A percentile compares a stretch with the other conserved stretches of the same genome.
phyloP scores from a whole-genome alignment of 1,284 basidiomycete genomes.

The Puccinia novopanici region DNA sequence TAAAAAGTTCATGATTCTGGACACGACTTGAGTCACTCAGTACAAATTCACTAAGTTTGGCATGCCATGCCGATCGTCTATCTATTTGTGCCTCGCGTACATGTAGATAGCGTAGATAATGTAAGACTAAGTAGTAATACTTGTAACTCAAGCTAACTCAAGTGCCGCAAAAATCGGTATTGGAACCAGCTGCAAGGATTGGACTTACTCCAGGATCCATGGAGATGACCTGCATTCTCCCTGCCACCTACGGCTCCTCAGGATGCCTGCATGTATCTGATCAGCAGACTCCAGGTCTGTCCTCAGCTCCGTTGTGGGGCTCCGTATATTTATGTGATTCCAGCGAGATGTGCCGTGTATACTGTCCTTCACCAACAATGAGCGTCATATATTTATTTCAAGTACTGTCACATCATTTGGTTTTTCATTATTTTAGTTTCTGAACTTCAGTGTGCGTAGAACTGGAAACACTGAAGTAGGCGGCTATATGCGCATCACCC shows the following conservation, averaged over 20 bases:
- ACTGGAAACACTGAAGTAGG: conserved; percentile 15
- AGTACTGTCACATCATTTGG: neutral
- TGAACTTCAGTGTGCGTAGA: conserved; percentile 14
- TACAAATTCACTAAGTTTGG: neutral
- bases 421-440: neutral
- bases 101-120: neutral
- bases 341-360: neutral
- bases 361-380: neutral
- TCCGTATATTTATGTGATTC: neutral
- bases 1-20: no score
- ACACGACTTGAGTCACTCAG: no score
- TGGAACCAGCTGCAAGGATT: neutral
- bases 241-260: neutral
- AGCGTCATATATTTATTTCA: neutral
- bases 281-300: conserved; percentile 6
- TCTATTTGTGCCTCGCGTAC: neutral
- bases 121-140: neutral
- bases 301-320: conserved; percentile 12
- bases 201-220: no score
- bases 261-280: neutral
- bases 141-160: neutral
- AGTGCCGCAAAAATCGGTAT: neutral
- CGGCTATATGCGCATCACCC: neutral
- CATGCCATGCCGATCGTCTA: neutral
- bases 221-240: no score